Conservation (phyloP, 495 filamentous ascomycete species). For the Trichoderma erinaceum region DNA sequence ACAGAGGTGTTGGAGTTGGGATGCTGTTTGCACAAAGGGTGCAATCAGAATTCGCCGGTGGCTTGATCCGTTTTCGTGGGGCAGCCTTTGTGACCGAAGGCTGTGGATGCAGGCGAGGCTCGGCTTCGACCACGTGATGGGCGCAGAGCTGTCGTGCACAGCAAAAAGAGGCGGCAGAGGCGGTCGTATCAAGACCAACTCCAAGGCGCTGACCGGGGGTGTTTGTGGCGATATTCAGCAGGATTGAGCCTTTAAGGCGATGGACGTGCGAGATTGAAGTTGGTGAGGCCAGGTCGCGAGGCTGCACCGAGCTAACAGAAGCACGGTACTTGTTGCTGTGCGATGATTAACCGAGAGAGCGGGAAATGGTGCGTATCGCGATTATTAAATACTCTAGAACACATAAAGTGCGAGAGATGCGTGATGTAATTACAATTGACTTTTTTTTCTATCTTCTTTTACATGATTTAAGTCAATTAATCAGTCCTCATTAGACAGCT, state of each 20-base stretch:
- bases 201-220: not conserved
- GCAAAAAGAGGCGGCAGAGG: not conserved
- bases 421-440: not conserved
- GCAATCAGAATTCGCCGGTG: not conserved
- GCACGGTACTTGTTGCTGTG: not conserved
- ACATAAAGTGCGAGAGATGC: not conserved
- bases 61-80: constrained; percentile 7
- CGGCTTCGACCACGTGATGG: not conserved
- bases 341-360: not conserved
- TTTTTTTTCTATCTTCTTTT: not conserved
- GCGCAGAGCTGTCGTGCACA: not conserved
- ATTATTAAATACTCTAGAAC: not conserved
- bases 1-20: not conserved
- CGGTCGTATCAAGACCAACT: not conserved
- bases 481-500: too few relatives aligned
- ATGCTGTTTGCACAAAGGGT: not conserved
- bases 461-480: too few relatives aligned
- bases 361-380: not conserved
- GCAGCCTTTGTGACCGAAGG: constrained; percentile 6
- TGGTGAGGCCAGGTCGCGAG: constrained; percentile 13
- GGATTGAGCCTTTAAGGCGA: not conserved
- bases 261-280: constrained; percentile 12
- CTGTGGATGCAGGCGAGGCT: not conserved
- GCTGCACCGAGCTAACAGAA: not conserved
- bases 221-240: not conserved